phyloP scores from a whole-genome alignment of 2,329 filamentous ascomycete genomes.

The Ophiocordyceps camponoti-saundersi region DNA sequence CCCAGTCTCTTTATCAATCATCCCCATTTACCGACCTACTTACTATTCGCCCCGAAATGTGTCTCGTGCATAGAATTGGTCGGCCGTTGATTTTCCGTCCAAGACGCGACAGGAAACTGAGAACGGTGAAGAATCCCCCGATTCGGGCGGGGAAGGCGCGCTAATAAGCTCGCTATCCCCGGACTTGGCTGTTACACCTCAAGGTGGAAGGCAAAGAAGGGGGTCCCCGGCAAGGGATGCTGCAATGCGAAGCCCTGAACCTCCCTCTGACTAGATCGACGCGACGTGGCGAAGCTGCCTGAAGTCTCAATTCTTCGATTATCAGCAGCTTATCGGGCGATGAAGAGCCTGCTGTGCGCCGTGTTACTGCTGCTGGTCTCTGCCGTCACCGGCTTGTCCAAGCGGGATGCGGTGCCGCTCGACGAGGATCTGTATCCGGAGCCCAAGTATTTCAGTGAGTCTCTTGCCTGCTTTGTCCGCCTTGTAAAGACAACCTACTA shows the following conservation, averaged over 20 bases:
- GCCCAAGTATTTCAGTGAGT: constrained; percentile 10
- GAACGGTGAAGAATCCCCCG: too few relatives aligned
- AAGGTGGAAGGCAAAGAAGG: background rate
- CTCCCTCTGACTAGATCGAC: background rate
- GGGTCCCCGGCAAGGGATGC: background rate
- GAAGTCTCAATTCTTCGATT: background rate
- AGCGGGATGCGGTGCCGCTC: constrained; percentile 1
- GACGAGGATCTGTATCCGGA: constrained; percentile 3
- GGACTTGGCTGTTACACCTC: background rate
- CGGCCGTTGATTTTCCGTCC: too few relatives aligned
- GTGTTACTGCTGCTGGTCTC: constrained; percentile 1
- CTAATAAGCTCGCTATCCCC: background rate
- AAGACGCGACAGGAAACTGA: too few relatives aligned
- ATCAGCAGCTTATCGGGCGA: background rate
- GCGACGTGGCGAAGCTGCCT: background rate
- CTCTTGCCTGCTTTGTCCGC: background rate
- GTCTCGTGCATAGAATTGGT: too few relatives aligned
- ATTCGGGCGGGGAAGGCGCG: too few relatives aligned
- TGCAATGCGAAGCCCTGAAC: background rate
- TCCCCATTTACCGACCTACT: too few relatives aligned
- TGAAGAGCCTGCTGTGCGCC: background rate
- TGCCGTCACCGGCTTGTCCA: background rate
- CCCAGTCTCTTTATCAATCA: too few relatives aligned
- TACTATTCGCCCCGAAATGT: too few relatives aligned
- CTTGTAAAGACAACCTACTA: background rate